Percentiles rank a stretch among this genome's conserved stretches.
Conservation (phyloP, 169 alveolate genomes). For the Cyclospora cayetanensis region DNA sequence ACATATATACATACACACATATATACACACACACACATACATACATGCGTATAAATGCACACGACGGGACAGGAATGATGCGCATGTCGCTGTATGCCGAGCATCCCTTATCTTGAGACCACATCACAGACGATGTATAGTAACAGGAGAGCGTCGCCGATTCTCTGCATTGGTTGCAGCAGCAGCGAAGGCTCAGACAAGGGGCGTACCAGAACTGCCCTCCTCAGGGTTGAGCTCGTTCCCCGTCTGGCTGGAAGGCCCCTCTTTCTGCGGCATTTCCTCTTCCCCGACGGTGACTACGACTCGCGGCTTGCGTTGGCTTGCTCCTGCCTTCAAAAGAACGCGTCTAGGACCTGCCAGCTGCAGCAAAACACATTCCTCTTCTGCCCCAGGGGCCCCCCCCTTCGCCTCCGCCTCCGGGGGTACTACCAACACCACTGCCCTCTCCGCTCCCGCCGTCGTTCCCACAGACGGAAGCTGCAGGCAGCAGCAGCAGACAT, state of each 20-base stretch:
- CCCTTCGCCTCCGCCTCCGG: neutral
- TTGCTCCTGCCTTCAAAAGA: neutral
- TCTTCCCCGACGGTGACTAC: neutral
- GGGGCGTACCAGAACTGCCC: neutral
- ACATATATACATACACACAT: neutral
- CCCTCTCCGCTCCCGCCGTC: neutral
- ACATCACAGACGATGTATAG: neutral
- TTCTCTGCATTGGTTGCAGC: neutral
- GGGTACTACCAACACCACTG: neutral
- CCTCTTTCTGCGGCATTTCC: neutral
- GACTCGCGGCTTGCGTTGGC: neutral
- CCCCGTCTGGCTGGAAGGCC: no score
- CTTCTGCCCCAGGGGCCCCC: no score
- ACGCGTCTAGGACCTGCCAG: neutral
- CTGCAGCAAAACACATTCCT: neutral
- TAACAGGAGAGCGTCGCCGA: neutral
- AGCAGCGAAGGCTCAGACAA: neutral
- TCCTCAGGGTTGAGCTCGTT: no score
- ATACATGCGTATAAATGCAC: neutral
- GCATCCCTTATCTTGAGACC: neutral
- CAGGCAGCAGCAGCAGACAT: constrained; percentile 39
- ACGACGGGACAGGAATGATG: neutral
- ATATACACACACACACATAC: neutral
- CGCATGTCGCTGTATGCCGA: neutral
- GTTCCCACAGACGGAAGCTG: neutral